These are phyloP conservation scores for Cucurbita argyrosperma DNA, from an alignment of 306 rosid species.

Conservation along the genomic window DNA sequence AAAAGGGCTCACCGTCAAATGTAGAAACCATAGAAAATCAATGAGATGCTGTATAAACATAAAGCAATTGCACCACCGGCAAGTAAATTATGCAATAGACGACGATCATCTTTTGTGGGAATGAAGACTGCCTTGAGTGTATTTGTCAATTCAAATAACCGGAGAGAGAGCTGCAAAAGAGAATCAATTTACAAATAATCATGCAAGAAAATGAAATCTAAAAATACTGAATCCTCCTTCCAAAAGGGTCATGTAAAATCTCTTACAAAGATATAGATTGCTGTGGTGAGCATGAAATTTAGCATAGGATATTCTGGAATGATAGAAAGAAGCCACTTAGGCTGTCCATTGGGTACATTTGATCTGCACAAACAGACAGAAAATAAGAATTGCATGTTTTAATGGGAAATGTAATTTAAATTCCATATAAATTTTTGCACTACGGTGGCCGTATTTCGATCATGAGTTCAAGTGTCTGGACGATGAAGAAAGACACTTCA, in stretches of 20 bases:
- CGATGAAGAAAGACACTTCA: not conserved
- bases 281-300: conserved; percentile 89
- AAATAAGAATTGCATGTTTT: not conserved
- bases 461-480: not conserved
- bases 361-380: conserved; percentile 37
- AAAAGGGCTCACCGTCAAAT: conserved; percentile 36
- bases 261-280: conserved; percentile 64
- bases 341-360: conserved; percentile 84
- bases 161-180: conserved; percentile 59
- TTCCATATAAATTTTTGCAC: not conserved
- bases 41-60: conserved; percentile 46
- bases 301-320: conserved; percentile 86
- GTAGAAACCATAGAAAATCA: conserved; percentile 56
- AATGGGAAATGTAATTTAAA: not conserved
- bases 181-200: not conserved
- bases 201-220: not conserved
- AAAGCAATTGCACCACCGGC: conserved; percentile 39
- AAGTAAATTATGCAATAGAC: conserved; percentile 59
- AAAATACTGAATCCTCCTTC: not conserved
- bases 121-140: conserved; percentile 63
- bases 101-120: conserved; percentile 68
- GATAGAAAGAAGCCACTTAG: conserved; percentile 88
- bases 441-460: not conserved
- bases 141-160: conserved; percentile 81
- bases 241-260: conserved; percentile 1